A percentile compares a stretch with the other conserved stretches of the same genome.
These are phyloP conservation scores for Starmera quercuum DNA, from an alignment of 805 yeast species.

Conservation along the genomic window DNA sequence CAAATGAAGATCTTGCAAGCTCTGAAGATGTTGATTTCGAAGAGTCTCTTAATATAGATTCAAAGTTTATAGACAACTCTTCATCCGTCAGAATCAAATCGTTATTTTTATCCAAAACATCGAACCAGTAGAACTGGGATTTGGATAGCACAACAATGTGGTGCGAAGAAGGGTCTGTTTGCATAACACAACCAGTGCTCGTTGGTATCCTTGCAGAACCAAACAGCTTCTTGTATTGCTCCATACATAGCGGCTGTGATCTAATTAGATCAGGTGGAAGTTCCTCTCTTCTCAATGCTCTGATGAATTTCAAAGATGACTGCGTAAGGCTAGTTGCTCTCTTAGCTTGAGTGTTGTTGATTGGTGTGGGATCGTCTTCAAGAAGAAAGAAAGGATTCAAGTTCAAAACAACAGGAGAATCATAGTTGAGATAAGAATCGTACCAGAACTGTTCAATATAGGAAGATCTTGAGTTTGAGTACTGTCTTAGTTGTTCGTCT, in stretches of 20 bases:
- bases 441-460: slow-evolving; percentile 94
- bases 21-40: slow-evolving; percentile 40
- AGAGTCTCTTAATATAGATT: slow-evolving; percentile 72
- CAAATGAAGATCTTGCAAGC: slow-evolving; percentile 77
- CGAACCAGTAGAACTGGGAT: slow-evolving; percentile 93
- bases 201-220: slow-evolving; percentile 88
- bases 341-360: slow-evolving; percentile 47
- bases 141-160: slow-evolving; percentile 78
- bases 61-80: slow-evolving; percentile 68
- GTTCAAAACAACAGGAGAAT: slow-evolving; percentile 85
- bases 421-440: slow-evolving; percentile 81
- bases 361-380: slow-evolving; percentile 80
- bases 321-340: slow-evolving; percentile 76
- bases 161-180: slow-evolving; percentile 64
- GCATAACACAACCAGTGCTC: slow-evolving; percentile 75
- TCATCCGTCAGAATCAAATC: slow-evolving; percentile 67
- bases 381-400: slow-evolving; percentile 84
- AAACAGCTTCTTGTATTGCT: slow-evolving; percentile 79
- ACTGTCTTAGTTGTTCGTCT: slow-evolving; percentile 57
- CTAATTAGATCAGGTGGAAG: slow-evolving; percentile 64
- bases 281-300: slow-evolving; percentile 70
- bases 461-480: slow-evolving; percentile 57
- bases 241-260: slow-evolving; percentile 77
- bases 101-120: slow-evolving; percentile 69
- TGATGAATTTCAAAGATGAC: slow-evolving; percentile 70